These are phyloP conservation scores for Pythium scleroteichum DNA, from an alignment of 352 stramenopile genomes.

Conservation along the genomic window DNA sequence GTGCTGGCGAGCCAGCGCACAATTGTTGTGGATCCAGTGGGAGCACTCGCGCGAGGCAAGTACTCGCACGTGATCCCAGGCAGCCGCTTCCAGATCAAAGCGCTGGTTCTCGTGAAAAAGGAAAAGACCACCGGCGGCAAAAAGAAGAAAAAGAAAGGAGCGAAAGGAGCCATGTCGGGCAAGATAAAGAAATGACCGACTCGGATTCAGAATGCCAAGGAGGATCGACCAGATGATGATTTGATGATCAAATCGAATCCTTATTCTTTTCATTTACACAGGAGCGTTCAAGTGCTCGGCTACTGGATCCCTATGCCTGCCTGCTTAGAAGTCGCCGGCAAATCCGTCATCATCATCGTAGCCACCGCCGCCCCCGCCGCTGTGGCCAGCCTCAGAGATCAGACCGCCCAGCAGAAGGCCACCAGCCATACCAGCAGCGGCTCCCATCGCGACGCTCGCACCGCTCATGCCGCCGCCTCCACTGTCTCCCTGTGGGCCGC, in stretches of 20 bases:
- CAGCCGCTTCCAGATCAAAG: slow-evolving; percentile 64
- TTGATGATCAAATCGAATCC: too few species aligned
- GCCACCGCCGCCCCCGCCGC: not conserved
- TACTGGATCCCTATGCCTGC: not conserved
- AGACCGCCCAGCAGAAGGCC: slow-evolving; percentile 11
- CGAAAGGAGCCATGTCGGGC: slow-evolving; percentile 16
- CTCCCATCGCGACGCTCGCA: slow-evolving; percentile 6
- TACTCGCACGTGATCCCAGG: slow-evolving; percentile 66
- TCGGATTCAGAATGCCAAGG: too few species aligned
- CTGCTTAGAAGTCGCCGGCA: slow-evolving; percentile 14
- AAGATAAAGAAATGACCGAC: slow-evolving; percentile 43
- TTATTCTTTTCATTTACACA: not conserved
- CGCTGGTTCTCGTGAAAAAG: slow-evolving; percentile 42
- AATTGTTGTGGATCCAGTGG: slow-evolving; percentile 45
- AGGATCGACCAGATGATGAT: too few species aligned
- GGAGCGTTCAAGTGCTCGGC: not conserved
- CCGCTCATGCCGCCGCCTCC: slow-evolving; percentile 9
- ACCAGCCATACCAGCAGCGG: slow-evolving; percentile 10
- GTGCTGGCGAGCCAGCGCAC: slow-evolving; percentile 40
- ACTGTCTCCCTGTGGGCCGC: not conserved
- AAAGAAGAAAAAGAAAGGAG: slow-evolving; percentile 34
- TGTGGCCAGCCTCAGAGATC: slow-evolving; percentile 13
- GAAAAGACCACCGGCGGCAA: slow-evolving; percentile 21
- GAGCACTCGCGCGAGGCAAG: slow-evolving; percentile 48
- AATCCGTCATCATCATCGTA: slow-evolving; percentile 4